Conservation (phyloP, 176 grass and related monocot species). For the Chrysopogon serrulatus region DNA sequence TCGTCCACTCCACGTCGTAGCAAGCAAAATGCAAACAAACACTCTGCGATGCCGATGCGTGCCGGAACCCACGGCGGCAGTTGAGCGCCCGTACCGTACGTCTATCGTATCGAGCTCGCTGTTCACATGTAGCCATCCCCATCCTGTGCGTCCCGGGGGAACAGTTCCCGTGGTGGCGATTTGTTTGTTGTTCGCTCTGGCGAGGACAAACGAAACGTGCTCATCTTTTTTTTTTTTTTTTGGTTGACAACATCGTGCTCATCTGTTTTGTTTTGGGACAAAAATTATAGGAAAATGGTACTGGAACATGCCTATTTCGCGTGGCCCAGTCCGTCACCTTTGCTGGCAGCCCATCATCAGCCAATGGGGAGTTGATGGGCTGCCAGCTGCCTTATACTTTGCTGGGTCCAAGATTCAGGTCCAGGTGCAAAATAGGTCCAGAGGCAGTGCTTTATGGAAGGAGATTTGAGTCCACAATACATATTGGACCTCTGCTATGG, state of each 20-base stretch:
- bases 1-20: too few relatives aligned
- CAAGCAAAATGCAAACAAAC: too few relatives aligned
- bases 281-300: too few relatives aligned
- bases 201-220: neutral
- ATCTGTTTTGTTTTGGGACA: neutral
- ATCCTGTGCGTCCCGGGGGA: neutral
- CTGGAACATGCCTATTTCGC: too few relatives aligned
- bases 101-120: neutral
- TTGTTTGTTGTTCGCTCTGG: neutral
- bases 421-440: neutral
- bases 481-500: neutral
- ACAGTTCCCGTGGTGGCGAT: neutral
- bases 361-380: neutral
- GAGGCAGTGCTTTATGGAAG: neutral
- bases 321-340: too few relatives aligned
- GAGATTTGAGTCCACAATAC: neutral
- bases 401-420: neutral
- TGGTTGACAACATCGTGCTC: too few relatives aligned
- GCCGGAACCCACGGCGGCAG: neutral
- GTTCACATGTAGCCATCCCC: neutral
- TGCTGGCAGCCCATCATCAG: too few relatives aligned
- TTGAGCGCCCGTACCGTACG: neutral
- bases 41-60: neutral
- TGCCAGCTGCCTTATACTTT: neutral
- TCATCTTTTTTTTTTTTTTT: too few relatives aligned